Evolutionary conservation across 306 rosid genomes (phyloP), one percentile per base, ranked within the genome.

Genomic region (Rubus idaeus): DNA sequence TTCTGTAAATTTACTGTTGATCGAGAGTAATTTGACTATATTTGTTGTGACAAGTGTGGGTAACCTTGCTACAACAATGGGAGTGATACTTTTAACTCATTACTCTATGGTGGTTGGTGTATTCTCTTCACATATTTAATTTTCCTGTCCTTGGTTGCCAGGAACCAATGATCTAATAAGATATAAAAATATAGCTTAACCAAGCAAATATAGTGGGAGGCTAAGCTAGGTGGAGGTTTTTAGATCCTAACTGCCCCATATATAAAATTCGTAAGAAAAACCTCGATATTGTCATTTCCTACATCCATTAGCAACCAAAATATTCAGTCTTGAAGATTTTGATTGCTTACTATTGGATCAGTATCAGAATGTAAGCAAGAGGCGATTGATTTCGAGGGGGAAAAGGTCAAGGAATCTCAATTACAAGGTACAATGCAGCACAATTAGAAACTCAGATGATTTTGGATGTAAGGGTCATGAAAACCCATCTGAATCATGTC

Each of bases 321-420:
- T 41, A 60, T 39, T 70, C 70, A 70, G 39, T 60, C 41, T 50
- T 68, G 73, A 68, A 68, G 42, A 47, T 49, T 75, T 55, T 80
- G 70, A 53, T 80, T 68, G 75, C 84, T 75, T 56, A 83, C 68
- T 23, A 9, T 55, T 83, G 74, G 82, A 80, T 83, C 81, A 66
- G 75, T 71, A 66, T 52, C 84, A 80, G 79, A 72, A 80, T 68
- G 23, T 49, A 51, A 68, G 81, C 81, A 83, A 76, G 65, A 80
- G 78, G 75, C 81, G 65, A 83, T 79, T 75, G 78, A 61, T 79
- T 63, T 79, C 21, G 13, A 8, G 78, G 77, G 70, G 51, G 56
- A 71, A 69, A 64, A 68, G 74, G 26, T 79, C 77, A 47, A 78
- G 75, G 78, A 70, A 46, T 83, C 83, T 75, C 70, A 75, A 75